These are phyloP conservation scores for Marasmius tenuissimus DNA, from an alignment of 1,284 basidiomycete genomes.

Conservation along the genomic window DNA sequence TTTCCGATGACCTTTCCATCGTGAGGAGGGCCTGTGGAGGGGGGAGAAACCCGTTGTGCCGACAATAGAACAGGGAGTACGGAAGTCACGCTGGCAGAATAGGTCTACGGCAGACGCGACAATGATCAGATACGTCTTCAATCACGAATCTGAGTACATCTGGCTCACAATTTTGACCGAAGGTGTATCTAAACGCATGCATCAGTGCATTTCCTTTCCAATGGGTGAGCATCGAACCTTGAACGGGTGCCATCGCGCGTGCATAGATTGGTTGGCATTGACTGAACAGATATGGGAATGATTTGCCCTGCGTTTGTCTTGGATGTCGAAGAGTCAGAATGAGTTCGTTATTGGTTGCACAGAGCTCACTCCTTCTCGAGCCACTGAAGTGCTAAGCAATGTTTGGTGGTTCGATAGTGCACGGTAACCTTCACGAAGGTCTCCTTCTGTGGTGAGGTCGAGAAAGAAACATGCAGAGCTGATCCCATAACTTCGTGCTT, in stretches of 20 bases:
- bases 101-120: slow-evolving; percentile 49
- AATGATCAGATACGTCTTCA: neutral
- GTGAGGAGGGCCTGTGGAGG: slow-evolving; percentile 63
- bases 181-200: slow-evolving; percentile 51
- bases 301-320: slow-evolving; percentile 88
- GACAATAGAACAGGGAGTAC: slow-evolving; percentile 84
- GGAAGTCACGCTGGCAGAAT: slow-evolving; percentile 74
- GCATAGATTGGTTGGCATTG: slow-evolving; percentile 95
- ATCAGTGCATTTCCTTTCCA: neutral
- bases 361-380: slow-evolving; percentile 69
- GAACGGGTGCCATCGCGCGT: slow-evolving; percentile 76
- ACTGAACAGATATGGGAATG: slow-evolving; percentile 89
- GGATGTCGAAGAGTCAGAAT: neutral
- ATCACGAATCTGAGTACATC: neutral
- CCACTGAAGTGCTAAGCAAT: slow-evolving; percentile 92
- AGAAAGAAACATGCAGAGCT: slow-evolving; percentile 56
- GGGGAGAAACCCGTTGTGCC: slow-evolving; percentile 76
- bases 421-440: slow-evolving; percentile 59
- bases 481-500: slow-evolving; percentile 74
- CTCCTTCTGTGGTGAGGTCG: slow-evolving; percentile 37
- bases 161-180: slow-evolving; percentile 70
- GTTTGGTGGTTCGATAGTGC: slow-evolving; percentile 72
- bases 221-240: slow-evolving; percentile 49
- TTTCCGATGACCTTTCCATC: slow-evolving; percentile 70
- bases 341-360: neutral